A percentile compares a stretch with the other conserved stretches of the same genome.
Conservation (phyloP, 1,284 basidiomycete genomes). For the Rhodotorula mucilaginosa region DNA sequence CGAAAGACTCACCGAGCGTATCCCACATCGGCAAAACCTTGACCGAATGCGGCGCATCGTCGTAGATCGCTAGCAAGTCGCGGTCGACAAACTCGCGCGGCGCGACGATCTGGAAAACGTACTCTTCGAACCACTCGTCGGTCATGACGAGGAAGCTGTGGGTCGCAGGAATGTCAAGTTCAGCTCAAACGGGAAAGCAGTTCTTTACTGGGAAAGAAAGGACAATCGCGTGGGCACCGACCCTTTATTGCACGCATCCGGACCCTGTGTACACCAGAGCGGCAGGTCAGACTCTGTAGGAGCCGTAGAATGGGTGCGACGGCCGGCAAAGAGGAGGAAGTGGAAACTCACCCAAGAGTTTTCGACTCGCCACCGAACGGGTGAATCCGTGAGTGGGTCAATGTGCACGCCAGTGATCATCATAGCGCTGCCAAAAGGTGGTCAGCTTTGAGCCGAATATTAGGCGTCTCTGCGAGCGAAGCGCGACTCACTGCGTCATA, state of each 20-base stretch:
- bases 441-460: too few species aligned
- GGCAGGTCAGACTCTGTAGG: too few species aligned
- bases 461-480: too few species aligned
- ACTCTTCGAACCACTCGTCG: constrained; percentile 79
- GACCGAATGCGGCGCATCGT: constrained; percentile 49
- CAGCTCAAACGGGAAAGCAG: neutral
- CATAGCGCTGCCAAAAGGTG: constrained; percentile 55
- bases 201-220: neutral
- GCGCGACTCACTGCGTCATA: constrained; percentile 66
- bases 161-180: neutral
- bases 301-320: too few species aligned
- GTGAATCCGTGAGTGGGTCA: constrained; percentile 63
- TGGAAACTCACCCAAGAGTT: constrained; percentile 71
- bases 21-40: constrained; percentile 15
- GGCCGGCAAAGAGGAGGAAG: too few species aligned
- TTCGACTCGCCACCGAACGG: constrained; percentile 87
- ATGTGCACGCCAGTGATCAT: constrained; percentile 81
- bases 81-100: constrained; percentile 65
- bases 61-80: constrained; percentile 73
- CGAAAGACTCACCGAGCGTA: neutral
- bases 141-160: constrained; percentile 71
- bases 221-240: neutral
- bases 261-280: constrained; percentile 47
- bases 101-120: constrained; percentile 78
- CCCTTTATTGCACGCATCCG: constrained; percentile 65